These are phyloP conservation scores for Schizosaccharomyces lindneri DNA, from an alignment of 805 yeast species.

Conservation along the genomic window DNA sequence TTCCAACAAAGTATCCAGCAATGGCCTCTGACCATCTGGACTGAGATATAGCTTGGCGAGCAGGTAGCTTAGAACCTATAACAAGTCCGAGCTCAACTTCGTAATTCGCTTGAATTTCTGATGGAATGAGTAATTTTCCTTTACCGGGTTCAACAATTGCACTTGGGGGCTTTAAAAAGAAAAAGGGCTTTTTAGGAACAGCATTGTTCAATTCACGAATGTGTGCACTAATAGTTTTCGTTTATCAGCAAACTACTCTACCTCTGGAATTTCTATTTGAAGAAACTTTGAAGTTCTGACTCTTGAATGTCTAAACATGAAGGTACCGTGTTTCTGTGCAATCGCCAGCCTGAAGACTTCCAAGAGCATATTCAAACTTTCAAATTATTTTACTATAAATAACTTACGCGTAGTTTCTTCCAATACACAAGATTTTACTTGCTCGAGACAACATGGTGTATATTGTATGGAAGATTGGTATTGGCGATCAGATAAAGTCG, in stretches of 20 bases:
- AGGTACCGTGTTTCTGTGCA: too few species aligned
- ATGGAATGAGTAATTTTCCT: conserved; percentile 67
- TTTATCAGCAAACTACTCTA: too few species aligned
- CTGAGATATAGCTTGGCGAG: conserved; percentile 11
- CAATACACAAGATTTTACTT: conserved; percentile 71
- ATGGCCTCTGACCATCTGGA: conserved; percentile 55
- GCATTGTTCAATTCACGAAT: conserved; percentile 67
- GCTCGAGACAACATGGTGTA: not conserved
- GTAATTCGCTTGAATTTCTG: conserved; percentile 60
- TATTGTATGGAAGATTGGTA: not conserved
- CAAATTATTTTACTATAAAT: not conserved
- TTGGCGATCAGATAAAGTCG: too few species aligned
- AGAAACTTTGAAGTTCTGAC: too few species aligned
- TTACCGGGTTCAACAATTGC: conserved; percentile 37
- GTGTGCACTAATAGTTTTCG: conserved; percentile 32
- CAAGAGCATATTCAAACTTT: not conserved
- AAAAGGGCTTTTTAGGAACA: conserved; percentile 69
- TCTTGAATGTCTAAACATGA: too few species aligned
- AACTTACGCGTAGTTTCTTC: conserved; percentile 56
- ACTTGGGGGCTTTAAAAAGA: conserved; percentile 73
- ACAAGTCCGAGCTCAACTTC: conserved; percentile 80
- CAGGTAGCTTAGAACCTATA: conserved; percentile 29
- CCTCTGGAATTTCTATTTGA: too few species aligned
- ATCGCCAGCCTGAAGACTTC: too few species aligned
- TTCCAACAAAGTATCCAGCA: conserved; percentile 59